Evolutionary conservation across 2,329 filamentous ascomycete species (phyloP).

Genomic region (Hymenoscyphus albidus): DNA sequence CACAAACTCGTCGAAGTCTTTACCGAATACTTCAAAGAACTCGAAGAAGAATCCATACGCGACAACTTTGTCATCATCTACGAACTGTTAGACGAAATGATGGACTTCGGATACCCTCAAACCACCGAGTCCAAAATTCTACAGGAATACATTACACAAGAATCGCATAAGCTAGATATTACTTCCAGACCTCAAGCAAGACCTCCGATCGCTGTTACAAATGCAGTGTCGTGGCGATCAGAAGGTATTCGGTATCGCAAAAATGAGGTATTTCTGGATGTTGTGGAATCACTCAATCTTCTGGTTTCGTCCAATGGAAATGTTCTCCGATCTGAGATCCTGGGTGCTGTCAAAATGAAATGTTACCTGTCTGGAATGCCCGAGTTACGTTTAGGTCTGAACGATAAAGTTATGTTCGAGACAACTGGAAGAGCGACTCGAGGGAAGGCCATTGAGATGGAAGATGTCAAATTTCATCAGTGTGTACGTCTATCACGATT

Average conservation of each 20-base stretch:
- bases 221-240: conserved; percentile 95
- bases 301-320: conserved; percentile 93
- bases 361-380: conserved; percentile 99
- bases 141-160: conserved; percentile 98
- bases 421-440: conserved; percentile 89
- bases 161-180: conserved; percentile 96
- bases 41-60: conserved; percentile 97
- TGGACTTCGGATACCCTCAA: conserved; percentile 99
- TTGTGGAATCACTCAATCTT: conserved; percentile 93
- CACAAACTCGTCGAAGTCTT: conserved; percentile 99
- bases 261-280: conserved; percentile 98
- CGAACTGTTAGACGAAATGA: conserved; percentile 98
- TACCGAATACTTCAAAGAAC: conserved; percentile 98
- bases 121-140: conserved; percentile 98
- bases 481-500: conserved; percentile 94
- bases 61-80: conserved; percentile 99
- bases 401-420: conserved; percentile 99
- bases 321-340: conserved; percentile 90
- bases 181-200: conserved; percentile 92
- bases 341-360: conserved; percentile 99
- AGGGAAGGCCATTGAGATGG: conserved; percentile 98
- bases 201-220: conserved; percentile 95
- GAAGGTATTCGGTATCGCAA: conserved; percentile 98
- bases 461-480: conserved; percentile 99
- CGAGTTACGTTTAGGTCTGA: conserved; percentile 86